These are phyloP conservation scores for Vigna unguiculata DNA, from an alignment of 306 rosid species.

Conservation along the genomic window DNA sequence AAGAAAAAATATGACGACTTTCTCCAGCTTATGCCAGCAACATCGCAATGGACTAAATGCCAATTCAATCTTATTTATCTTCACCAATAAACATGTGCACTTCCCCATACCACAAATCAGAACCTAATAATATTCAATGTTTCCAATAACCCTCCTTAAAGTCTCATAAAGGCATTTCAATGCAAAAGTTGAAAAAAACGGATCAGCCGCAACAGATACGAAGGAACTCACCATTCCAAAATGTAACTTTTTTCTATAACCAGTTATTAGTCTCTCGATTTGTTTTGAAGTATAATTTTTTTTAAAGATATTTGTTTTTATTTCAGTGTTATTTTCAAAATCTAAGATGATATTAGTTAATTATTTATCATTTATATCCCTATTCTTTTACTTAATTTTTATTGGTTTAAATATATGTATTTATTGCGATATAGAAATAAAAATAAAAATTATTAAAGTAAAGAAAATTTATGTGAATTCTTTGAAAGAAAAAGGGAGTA, in stretches of 20 bases:
- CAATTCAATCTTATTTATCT: constrained; percentile 24
- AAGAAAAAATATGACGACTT: background rate
- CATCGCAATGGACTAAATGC: constrained; percentile 8
- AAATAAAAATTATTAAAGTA: no score
- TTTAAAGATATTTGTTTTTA: no score
- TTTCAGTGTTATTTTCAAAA: no score
- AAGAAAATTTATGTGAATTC: no score
- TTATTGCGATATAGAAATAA: no score
- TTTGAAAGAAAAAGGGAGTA: background rate
- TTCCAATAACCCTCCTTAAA: background rate
- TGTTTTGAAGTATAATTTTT: no score
- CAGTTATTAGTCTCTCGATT: background rate
- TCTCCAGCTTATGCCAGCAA: background rate
- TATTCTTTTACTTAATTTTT: no score
- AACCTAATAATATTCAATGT: background rate
- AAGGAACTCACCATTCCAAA: constrained; percentile 17
- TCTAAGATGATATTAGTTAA: no score
- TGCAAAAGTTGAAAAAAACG: background rate
- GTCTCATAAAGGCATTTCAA: constrained; percentile 3
- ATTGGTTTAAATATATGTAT: no score
- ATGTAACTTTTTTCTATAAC: background rate
- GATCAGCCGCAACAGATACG: constrained; percentile 1
- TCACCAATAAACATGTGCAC: background rate
- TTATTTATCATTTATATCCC: no score
- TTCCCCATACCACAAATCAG: background rate